These are phyloP conservation scores for Teratosphaeriaceae sp. DNA, from an alignment of 2,329 filamentous ascomycete species.

Conservation along the genomic window DNA sequence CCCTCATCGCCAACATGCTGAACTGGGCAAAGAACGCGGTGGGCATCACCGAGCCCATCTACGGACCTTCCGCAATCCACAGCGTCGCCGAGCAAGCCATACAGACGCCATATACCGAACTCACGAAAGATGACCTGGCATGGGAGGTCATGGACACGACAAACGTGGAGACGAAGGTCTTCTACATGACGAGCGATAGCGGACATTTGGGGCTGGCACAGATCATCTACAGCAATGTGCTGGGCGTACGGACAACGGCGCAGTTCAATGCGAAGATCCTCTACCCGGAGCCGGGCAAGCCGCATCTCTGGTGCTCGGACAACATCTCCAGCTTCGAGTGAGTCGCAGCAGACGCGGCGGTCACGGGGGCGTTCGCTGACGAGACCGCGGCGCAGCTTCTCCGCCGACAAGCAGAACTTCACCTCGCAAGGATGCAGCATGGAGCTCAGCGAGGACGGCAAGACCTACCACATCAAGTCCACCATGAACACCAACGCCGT, in stretches of 20 bases:
- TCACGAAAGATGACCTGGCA: conserved; percentile 69
- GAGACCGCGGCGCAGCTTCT: conserved; percentile 47
- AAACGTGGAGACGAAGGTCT: conserved; percentile 88
- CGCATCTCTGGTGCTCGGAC: conserved; percentile 77
- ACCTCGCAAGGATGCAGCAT: conserved; percentile 73
- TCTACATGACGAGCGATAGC: conserved; percentile 77
- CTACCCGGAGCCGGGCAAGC: conserved; percentile 57
- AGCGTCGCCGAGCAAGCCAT: conserved; percentile 77
- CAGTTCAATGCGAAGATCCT: conserved; percentile 96
- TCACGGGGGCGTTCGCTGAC: background rate
- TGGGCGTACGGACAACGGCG: conserved; percentile 82
- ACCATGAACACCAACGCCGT: conserved; percentile 72
- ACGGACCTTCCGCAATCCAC: conserved; percentile 80
- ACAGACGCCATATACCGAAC: conserved; percentile 71
- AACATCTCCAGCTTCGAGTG: conserved; percentile 64
- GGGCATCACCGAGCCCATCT: conserved; percentile 92
- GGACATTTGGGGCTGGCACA: conserved; percentile 75
- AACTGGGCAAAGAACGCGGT: conserved; percentile 89
- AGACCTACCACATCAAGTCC: conserved; percentile 82
- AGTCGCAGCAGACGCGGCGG: background rate
- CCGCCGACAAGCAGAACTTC: conserved; percentile 74
- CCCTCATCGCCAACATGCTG: conserved; percentile 56
- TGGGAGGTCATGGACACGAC: conserved; percentile 80
- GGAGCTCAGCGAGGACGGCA: conserved; percentile 79
- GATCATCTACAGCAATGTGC: conserved; percentile 96